Conservation (phyloP, 768 basidiomycete genomes). For the Candolleomyces aberdarensis region DNA sequence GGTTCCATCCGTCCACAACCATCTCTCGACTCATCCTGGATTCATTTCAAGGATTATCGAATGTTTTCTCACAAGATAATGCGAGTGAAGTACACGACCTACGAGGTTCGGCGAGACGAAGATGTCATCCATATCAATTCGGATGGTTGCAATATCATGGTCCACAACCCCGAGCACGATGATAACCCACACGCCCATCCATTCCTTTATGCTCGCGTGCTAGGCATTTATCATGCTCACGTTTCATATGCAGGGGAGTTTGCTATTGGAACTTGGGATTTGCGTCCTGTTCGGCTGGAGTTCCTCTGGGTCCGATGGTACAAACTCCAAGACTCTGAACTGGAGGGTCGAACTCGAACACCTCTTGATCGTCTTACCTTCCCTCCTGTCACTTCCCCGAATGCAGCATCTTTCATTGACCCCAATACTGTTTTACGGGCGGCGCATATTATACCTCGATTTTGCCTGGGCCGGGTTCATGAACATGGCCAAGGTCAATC, state of each 20-base stretch:
- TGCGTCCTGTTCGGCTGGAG: neutral
- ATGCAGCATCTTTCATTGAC: neutral
- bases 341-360: neutral
- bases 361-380: neutral
- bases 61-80: neutral
- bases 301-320: neutral
- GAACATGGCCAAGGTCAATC: neutral
- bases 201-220: conserved; percentile 20
- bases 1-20: too few relatives aligned
- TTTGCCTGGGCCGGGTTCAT: neutral
- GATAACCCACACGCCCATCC: conserved; percentile 3
- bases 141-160: neutral
- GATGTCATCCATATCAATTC: neutral
- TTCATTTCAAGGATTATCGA: neutral
- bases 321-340: neutral
- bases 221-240: conserved; percentile 18
- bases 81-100: neutral
- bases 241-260: conserved; percentile 13
- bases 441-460: neutral
- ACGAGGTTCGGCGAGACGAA: neutral
- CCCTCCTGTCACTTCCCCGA: neutral
- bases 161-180: neutral
- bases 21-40: neutral
- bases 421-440: neutral
- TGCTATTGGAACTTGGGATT: neutral